Evolutionary conservation across 495 filamentous ascomycete genomes (phyloP).

Genomic region (Xylaria curta): DNA sequence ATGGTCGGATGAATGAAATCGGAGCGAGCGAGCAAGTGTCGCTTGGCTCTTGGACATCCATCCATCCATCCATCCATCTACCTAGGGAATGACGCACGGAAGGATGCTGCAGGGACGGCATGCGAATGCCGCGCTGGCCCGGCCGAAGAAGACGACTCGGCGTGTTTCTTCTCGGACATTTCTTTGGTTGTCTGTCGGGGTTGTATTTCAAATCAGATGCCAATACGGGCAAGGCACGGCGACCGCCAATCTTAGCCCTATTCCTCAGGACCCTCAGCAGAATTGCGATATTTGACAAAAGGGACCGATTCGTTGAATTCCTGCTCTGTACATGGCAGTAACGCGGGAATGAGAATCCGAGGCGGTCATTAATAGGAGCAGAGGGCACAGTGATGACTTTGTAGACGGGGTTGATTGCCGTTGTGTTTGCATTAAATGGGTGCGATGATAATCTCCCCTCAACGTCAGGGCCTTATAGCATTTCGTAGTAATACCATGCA

Average conservation of each 20-base stretch:
- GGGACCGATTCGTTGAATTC: slow-evolving; percentile 4
- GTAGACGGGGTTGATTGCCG: slow-evolving; percentile 10
- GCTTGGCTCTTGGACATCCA: slow-evolving; percentile 11
- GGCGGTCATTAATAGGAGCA: slow-evolving; percentile 10
- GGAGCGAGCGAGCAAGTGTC: neutral
- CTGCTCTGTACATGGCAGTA: slow-evolving; percentile 24
- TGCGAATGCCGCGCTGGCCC: slow-evolving; percentile 51
- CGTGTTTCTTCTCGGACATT: slow-evolving; percentile 44
- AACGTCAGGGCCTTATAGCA: slow-evolving; percentile 12
- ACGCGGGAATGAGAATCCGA: neutral
- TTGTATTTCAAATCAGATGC: slow-evolving; percentile 9
- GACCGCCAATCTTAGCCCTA: neutral
- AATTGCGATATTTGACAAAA: slow-evolving; percentile 9
- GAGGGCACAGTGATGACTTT: neutral
- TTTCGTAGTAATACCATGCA: slow-evolving; percentile 13
- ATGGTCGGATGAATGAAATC: neutral
- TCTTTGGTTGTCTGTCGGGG: slow-evolving; percentile 31
- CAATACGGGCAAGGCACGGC: slow-evolving; percentile 3
- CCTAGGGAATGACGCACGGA: slow-evolving; percentile 47
- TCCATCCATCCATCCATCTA: slow-evolving; percentile 7
- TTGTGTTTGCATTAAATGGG: slow-evolving; percentile 12
- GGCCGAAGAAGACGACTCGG: slow-evolving; percentile 44
- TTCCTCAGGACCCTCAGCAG: slow-evolving; percentile 3
- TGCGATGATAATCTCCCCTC: slow-evolving; percentile 1
- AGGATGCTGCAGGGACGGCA: slow-evolving; percentile 54